Evolutionary conservation across 1,284 basidiomycete species (phyloP).

Genomic region (Ustilago loliicola): DNA sequence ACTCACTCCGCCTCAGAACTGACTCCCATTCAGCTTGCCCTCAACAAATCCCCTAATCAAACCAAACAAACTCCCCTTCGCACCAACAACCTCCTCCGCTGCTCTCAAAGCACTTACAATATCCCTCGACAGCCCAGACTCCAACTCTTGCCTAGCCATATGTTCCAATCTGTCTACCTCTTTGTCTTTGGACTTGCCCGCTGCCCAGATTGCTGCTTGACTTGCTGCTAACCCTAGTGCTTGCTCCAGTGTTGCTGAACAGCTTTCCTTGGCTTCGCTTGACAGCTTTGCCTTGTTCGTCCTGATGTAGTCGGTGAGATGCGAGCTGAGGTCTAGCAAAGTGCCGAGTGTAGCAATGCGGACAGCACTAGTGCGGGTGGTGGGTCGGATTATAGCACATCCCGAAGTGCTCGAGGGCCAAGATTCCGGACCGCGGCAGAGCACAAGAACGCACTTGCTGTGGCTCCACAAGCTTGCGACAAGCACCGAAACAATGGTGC

Average conservation of each 20-base stretch:
- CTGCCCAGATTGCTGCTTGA: conserved; percentile 52
- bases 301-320: conserved; percentile 54
- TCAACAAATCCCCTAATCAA: conserved; percentile 38
- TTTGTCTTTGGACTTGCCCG: conserved; percentile 31
- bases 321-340: conserved; percentile 56
- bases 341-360: conserved; percentile 65
- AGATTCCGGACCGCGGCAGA: conserved; percentile 78
- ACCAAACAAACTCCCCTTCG: conserved; percentile 19
- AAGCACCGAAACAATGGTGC: conserved; percentile 42
- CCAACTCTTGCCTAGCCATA: conserved; percentile 45
- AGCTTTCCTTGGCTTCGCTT: conserved; percentile 10
- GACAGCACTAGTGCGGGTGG: conserved; percentile 54
- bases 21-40: conserved; percentile 26
- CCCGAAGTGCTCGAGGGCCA: conserved; percentile 80
- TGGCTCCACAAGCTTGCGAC: conserved; percentile 79
- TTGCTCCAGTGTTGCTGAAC: conserved; percentile 48
- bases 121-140: conserved; percentile 42
- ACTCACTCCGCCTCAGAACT: conserved; percentile 1
- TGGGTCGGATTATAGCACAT: conserved; percentile 55
- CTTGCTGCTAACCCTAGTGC: conserved; percentile 39
- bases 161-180: conserved; percentile 30
- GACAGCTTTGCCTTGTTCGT: conserved; percentile 25
- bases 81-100: conserved; percentile 36
- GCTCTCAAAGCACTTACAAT: conserved; percentile 37
- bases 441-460: conserved; percentile 79